Conservation (phyloP, 441 rosid genomes). For the Eutrema salsugineum region DNA sequence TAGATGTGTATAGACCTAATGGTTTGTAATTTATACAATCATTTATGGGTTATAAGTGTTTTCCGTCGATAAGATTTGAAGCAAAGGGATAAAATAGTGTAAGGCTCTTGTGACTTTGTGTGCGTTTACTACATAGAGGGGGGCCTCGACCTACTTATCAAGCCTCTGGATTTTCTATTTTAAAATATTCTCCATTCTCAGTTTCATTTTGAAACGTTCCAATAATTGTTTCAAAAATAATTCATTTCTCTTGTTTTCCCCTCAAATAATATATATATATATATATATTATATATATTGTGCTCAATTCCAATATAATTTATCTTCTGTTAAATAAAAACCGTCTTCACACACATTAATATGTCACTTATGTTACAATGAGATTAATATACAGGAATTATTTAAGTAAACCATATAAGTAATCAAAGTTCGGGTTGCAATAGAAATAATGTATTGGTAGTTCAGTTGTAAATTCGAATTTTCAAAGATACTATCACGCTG, state of each 20-base stretch:
- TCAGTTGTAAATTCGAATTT: not conserved
- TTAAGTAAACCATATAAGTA: not conserved
- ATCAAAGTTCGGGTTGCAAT: not conserved
- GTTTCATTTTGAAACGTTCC: not conserved
- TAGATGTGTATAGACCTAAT: not conserved
- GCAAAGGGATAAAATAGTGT: slow-evolving; percentile 19
- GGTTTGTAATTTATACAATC: not conserved
- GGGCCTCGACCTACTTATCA: slow-evolving; percentile 18
- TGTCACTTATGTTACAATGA: not conserved
- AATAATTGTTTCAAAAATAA: slow-evolving; percentile 6
- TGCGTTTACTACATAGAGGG: slow-evolving; percentile 15
- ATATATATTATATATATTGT: not conserved
- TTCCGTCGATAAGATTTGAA: slow-evolving; percentile 16
- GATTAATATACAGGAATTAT: not conserved
- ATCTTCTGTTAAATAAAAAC: not conserved
- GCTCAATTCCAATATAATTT: not conserved
- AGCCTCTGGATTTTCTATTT: slow-evolving; percentile 3
- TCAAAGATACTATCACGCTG: not conserved
- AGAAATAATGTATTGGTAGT: not conserved
- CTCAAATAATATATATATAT: not conserved
- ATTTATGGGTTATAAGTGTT: slow-evolving; percentile 4
- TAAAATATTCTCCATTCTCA: not conserved
- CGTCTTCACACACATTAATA: not conserved
- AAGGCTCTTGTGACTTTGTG: slow-evolving; percentile 19
- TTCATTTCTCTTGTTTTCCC: not conserved